Percentiles rank a stretch among this genome's conserved stretches.
Evolutionary conservation across 768 basidiomycete genomes (phyloP).

Genomic region (Calocera cornea): DNA sequence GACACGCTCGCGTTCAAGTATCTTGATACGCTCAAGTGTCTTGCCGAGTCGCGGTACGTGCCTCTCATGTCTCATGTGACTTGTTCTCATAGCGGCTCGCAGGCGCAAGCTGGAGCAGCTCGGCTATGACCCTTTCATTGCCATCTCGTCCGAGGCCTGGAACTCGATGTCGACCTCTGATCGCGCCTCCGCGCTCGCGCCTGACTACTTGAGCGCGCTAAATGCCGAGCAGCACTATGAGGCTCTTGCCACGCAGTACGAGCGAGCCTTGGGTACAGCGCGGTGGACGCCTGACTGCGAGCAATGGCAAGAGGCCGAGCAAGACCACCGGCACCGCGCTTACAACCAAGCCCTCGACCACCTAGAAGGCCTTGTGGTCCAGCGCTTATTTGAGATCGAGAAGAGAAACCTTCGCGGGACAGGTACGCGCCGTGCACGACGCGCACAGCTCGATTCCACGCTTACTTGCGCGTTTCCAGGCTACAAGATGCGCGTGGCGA

Average conservation of each 20-base stretch:
- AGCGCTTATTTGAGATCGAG: constrained; percentile 22
- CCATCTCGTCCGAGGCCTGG: neutral
- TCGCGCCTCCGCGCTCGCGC: neutral
- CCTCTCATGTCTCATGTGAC: neutral
- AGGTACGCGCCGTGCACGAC: constrained; percentile 10
- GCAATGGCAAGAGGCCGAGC: constrained; percentile 5
- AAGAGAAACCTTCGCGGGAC: constrained; percentile 20
- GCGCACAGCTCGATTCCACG: neutral
- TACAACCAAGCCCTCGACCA: constrained; percentile 20
- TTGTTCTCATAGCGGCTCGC: neutral
- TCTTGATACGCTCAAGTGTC: neutral
- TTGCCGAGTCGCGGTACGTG: neutral
- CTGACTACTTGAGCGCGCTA: neutral
- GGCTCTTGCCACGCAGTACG: neutral
- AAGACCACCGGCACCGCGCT: constrained; percentile 10
- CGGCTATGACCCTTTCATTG: neutral
- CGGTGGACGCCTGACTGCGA: neutral
- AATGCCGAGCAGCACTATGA: neutral
- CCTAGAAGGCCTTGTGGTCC: constrained; percentile 23
- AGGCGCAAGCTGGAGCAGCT: neutral
- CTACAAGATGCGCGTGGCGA: constrained; percentile 25
- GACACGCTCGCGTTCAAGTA: constrained; percentile 4
- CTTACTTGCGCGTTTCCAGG: constrained; percentile 16
- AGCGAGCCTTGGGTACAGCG: neutral
- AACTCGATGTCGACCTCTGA: neutral